Evolutionary conservation across 768 basidiomycete genomes (phyloP), one percentile per base, ranked within the genome.

Genomic region (Boletus patriciae): DNA sequence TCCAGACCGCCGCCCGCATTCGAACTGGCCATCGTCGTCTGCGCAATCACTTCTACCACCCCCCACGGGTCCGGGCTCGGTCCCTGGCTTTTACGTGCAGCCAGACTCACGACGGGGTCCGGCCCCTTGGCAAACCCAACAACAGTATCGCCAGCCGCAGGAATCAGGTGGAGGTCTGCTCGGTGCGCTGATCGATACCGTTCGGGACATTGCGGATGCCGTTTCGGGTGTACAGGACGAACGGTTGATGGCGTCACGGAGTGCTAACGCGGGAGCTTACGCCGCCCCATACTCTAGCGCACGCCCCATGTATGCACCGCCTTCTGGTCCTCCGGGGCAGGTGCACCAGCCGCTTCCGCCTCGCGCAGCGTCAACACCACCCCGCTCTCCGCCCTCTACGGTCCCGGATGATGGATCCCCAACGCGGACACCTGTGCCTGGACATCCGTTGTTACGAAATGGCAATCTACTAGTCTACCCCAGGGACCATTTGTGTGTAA

Each of bases 381-480:
- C 62, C 5, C 36, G 8, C 6, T 49, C 65, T 19, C 46, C 64
- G 1, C 47, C 57, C 0, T 34, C 62, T 23, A 38, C 42, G 29
- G 45, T 62, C 16, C 71, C 74, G 1, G 78, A 83, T 52, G 86
- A 88, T 60, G 80, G 81, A 0, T 75, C 77, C 3, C 91, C 91
- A 0, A 93, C 90, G 1, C 76, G 69, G 7, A 75, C 66, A 3
- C 88, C 91, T 4, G 74, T 77, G 0, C 79, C 84, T 0, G 92
- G 92, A 0, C 87, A 84, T 62, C 86, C 88, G 0, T 73, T 92
- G 5, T 70, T 93, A 52, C 74, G 75, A 23, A 72, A 82, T 36
- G 87, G 86, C 4, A 78, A 78, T 47, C 68, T 89, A 9, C 74
- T 93, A 8, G 83, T 92, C 0, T 92, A 91, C 64, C 90, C 90